Conservation (phyloP, 495 filamentous ascomycete genomes). For the Penicillium malachiteum region DNA sequence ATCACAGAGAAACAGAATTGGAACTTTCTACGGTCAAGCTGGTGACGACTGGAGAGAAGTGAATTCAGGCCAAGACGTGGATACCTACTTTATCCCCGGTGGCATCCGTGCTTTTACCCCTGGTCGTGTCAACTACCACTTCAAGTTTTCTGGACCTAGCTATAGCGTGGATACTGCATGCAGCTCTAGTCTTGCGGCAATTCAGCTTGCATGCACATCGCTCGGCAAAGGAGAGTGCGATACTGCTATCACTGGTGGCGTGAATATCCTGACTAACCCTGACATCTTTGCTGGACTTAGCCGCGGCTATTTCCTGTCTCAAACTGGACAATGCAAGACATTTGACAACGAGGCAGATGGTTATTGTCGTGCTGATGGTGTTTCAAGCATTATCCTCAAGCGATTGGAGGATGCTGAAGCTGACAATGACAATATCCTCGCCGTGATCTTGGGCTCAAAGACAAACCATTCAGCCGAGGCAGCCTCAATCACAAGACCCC, state of each 20-base stretch:
- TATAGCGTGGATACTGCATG: constrained; percentile 76
- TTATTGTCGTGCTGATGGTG: constrained; percentile 60
- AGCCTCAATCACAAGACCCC: constrained; percentile 44
- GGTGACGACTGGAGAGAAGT: constrained; percentile 78
- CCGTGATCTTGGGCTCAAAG: constrained; percentile 32
- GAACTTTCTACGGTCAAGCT: constrained; percentile 76
- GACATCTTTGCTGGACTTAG: constrained; percentile 69
- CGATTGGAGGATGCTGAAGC: constrained; percentile 45
- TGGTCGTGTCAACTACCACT: constrained; percentile 47
- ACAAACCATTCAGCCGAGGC: constrained; percentile 51
- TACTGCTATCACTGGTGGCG: constrained; percentile 69
- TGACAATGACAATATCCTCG: constrained; percentile 48
- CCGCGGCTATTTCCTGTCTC: constrained; percentile 66
- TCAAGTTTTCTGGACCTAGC: constrained; percentile 67
- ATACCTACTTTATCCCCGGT: constrained; percentile 78
- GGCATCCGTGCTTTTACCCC: constrained; percentile 69
- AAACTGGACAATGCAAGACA: constrained; percentile 56
- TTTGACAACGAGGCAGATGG: constrained; percentile 70
- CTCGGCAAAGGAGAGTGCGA: constrained; percentile 67
- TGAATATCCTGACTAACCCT: constrained; percentile 63
- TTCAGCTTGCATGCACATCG: constrained; percentile 60
- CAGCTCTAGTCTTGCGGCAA: constrained; percentile 54
- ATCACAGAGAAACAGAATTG: constrained; percentile 53
- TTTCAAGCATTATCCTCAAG: constrained; percentile 46
- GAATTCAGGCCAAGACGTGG: constrained; percentile 68